A percentile compares a stretch with the other conserved stretches of the same genome.
phyloP scores from a whole-genome alignment of 768 basidiomycete genomes.

The Russula vinacea region DNA sequence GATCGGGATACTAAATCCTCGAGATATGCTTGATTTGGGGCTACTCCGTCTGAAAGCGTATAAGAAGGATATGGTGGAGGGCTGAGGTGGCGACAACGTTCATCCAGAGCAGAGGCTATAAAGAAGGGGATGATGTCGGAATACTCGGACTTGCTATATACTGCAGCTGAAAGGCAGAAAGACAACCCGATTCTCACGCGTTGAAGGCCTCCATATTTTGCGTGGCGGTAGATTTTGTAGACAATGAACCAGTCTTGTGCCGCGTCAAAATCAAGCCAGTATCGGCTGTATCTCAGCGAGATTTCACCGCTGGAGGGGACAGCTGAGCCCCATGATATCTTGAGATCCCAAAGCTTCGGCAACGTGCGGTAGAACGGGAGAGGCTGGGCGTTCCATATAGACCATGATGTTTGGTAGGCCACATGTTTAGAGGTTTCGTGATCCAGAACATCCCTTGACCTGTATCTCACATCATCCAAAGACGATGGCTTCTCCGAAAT shows the following conservation, averaged over 20 bases:
- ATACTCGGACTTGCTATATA: constrained; percentile 6
- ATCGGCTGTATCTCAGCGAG: constrained; percentile 11
- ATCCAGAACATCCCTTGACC: constrained; percentile 5
- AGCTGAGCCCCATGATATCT: not conserved
- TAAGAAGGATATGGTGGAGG: not conserved
- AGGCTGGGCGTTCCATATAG: constrained; percentile 2
- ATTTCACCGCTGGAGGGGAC: not conserved
- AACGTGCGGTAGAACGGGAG: not conserved
- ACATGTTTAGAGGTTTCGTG: not conserved
- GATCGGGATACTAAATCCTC: not conserved
- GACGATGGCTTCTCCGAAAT: not conserved
- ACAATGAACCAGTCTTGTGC: constrained; percentile 14
- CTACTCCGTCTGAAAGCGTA: constrained; percentile 11
- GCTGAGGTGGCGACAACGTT: not conserved
- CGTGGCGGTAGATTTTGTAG: constrained; percentile 8
- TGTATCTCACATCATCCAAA: not conserved
- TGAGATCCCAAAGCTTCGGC: not conserved
- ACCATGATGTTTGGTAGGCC: constrained; percentile 11
- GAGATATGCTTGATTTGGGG: not conserved
- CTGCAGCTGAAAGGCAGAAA: constrained; percentile 12
- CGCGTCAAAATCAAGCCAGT: constrained; percentile 18
- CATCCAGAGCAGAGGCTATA: not conserved
- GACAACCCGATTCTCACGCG: not conserved
- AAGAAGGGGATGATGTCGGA: not conserved
- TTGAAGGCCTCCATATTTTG: not conserved